Evolutionary conservation across 768 basidiomycete genomes (phyloP), one percentile per base, ranked within the genome.

Genomic region (Trametes cinnabarina): DNA sequence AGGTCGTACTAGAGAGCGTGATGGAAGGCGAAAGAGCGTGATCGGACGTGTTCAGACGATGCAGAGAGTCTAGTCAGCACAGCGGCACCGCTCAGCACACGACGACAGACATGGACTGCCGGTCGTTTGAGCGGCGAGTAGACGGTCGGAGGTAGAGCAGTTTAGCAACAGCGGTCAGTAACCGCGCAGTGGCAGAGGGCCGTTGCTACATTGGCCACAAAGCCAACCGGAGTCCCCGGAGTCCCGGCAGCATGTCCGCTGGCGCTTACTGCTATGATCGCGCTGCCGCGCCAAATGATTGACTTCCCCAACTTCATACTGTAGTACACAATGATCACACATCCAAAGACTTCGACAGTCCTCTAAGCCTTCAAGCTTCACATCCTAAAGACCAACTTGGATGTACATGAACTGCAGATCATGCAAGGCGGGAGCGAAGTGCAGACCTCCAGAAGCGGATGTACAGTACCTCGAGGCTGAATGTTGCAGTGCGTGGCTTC

Each of bases 61-160:
- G 30, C 14, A 30, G 47, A 30, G 12, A 28, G 37, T 26, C 40
- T 51, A 32, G 54, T 60, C 41, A 55, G 52, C 28, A 25, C 49
- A 32, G 37, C 37, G 46, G 54, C 53, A 51, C 59, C 53, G 59
- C 59, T 51, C 59, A 60, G 59, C 53, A 40, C 48, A 55, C 53
- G 47, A 43, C 35, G 44, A 60, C 49, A 30, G 59, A 55, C 60
- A 61, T 61, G 37, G 60, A 52, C 60, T 47, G 60, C 47, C 39
- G 51, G 55, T 51, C 55, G 59, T 55, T 51, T 55, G 59, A 55
- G 59, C 59, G 59, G 48, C 53, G 58, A 44, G 58, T 42, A 54
- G 52, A 40, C 55, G 52, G 58, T 35, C 47, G 58, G 48, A 54
- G 53, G 32, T 17, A 49, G 58, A 43, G 58, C 47, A 50, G 52